phyloP scores from a whole-genome alignment of 2,329 filamentous ascomycete species.

The Lasiodiplodia hormozganensis region DNA sequence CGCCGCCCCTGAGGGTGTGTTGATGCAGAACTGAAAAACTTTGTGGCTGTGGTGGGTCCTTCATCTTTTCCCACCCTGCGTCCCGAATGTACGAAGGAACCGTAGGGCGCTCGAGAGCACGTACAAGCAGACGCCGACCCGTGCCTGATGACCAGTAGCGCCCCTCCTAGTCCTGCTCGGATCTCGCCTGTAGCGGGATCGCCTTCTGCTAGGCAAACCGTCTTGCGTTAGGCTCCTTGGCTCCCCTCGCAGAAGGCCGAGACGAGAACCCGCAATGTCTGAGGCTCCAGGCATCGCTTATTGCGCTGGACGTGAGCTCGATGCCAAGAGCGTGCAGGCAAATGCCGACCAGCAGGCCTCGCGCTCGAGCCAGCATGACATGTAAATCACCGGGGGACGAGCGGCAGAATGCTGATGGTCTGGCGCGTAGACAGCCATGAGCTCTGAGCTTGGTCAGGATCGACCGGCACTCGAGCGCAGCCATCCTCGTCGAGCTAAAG shows the following conservation, averaged over 20 bases:
- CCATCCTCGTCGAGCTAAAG: slow-evolving; percentile 13
- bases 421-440: slow-evolving; percentile 10
- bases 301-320: neutral
- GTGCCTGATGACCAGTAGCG: slow-evolving; percentile 16
- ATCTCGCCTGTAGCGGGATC: slow-evolving; percentile 25
- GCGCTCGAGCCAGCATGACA: slow-evolving; percentile 11
- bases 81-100: neutral
- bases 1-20: slow-evolving; percentile 11
- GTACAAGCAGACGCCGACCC: slow-evolving; percentile 18
- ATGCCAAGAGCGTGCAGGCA: slow-evolving; percentile 11
- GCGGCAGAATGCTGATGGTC: slow-evolving; percentile 11
- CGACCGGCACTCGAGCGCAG: slow-evolving; percentile 21
- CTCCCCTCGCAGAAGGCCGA: neutral
- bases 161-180: slow-evolving; percentile 5
- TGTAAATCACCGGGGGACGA: slow-evolving; percentile 14
- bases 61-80: slow-evolving; percentile 1
- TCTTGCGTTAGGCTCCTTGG: slow-evolving; percentile 15
- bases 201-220: slow-evolving; percentile 9
- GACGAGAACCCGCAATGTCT: neutral
- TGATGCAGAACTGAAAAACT: slow-evolving; percentile 15
- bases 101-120: neutral
- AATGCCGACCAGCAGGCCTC: neutral
- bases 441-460: slow-evolving; percentile 17
- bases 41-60: slow-evolving; percentile 20
- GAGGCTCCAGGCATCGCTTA: neutral